Base-by-base conservation (phyloP, 306 rosid genomes). In the Prunus campanulata region DNA sequence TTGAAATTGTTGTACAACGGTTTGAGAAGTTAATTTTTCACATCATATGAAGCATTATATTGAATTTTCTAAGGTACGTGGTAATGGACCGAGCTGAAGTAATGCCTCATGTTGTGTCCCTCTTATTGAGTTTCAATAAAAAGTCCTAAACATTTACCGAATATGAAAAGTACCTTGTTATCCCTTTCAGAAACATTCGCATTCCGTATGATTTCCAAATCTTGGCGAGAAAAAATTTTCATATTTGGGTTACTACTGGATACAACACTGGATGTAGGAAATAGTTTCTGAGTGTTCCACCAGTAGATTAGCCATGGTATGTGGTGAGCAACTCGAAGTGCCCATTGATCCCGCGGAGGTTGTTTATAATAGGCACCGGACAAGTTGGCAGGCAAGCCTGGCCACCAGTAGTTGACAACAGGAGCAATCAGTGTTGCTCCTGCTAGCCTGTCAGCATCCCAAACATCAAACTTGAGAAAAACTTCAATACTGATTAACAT, bases 361-460 rank as follows among this genome's bases (percentile, higher is more conserved):
- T 83, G 89, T 50, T 72, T 39, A 32, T 83, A 49, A 54, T 81
- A 89, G 13, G 83, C 83, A 66, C 83, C 61, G 16, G 86, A 75
- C 68, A 85, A 29, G 71, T 87, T 82, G 1, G 78, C 54, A 39
- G 93, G 91, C 32, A 89, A 29, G 0, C 80, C 81, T 16, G 52
- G 81, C 91, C 93, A 89, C 91, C 91, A 89, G 59, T 82, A 89
- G 63, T 89, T 89, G 18, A 78, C 11, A 27, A 78, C 86, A 2
- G 91, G 91, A 44, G 93, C 79, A 18, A 85, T 2, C 4, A 89
- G 70, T 29, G 80, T 66, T 12, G 83, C 93, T 32, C 87, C 93
- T 6, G 88, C 86, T 14, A 87, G 87, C 75, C 93, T 89, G 76
- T 81, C 74, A 56, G 6, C 54, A 63, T 35, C 66, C 7, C 56